These are phyloP conservation scores for Penicillium cataractarum DNA, from an alignment of 495 filamentous ascomycete species.

Conservation along the genomic window DNA sequence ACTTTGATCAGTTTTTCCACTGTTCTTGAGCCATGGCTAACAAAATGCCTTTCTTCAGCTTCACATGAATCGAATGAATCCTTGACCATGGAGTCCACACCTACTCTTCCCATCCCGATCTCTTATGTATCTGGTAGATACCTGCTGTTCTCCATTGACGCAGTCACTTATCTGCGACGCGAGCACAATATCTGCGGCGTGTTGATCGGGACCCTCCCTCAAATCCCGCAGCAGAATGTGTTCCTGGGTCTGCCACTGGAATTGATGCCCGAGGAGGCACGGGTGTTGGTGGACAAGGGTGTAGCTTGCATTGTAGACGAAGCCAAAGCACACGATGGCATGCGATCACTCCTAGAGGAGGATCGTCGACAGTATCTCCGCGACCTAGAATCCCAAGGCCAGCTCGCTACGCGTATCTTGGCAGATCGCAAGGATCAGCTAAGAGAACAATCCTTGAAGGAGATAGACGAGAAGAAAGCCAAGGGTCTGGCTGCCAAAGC, in stretches of 20 bases:
- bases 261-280: conserved; percentile 88
- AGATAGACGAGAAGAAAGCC: conserved; percentile 43
- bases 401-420: conserved; percentile 45
- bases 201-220: conserved; percentile 83
- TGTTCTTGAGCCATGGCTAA: conserved; percentile 23
- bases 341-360: conserved; percentile 59
- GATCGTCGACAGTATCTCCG: conserved; percentile 54
- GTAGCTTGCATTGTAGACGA: conserved; percentile 82
- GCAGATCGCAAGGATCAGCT: conserved; percentile 44
- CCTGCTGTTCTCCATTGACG: conserved; percentile 84
- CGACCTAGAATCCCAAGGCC: conserved; percentile 50
- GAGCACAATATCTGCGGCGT: conserved; percentile 86
- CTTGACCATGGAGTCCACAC: conserved; percentile 43
- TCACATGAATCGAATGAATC: conserved; percentile 4
- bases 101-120: conserved; percentile 71
- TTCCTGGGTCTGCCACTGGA: conserved; percentile 88
- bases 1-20: background rate
- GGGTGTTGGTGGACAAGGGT: conserved; percentile 78
- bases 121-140: conserved; percentile 80
- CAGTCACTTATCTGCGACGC: conserved; percentile 77
- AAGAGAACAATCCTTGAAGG: conserved; percentile 46
- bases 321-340: conserved; percentile 62
- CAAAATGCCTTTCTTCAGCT: background rate
- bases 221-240: conserved; percentile 91
- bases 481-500: conserved; percentile 35